phyloP scores from a whole-genome alignment of 2,329 filamentous ascomycete species.

The Xylariaceae sp. region DNA sequence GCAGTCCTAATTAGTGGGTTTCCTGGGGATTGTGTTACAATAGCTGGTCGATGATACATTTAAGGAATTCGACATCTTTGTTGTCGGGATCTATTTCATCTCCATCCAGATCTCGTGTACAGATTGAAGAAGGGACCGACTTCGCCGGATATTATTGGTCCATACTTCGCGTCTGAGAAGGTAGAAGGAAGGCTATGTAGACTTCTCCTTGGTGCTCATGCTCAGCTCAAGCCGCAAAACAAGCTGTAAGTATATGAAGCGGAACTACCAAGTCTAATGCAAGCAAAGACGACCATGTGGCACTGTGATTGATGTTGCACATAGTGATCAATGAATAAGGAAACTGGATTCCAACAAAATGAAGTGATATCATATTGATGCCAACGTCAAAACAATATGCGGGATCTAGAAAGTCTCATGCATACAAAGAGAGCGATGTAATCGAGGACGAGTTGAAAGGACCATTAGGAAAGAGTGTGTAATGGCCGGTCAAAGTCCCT shows the following conservation, averaged over 20 bases:
- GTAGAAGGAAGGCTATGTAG: constrained; percentile 17
- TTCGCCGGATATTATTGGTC: constrained; percentile 41
- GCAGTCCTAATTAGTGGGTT: constrained; percentile 46
- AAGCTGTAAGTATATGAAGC: not conserved
- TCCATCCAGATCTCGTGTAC: constrained; percentile 44
- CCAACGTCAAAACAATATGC: no score
- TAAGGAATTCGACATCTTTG: constrained; percentile 37
- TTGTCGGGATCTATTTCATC: constrained; percentile 47
- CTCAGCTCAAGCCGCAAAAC: not conserved
- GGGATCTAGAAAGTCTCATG: no score
- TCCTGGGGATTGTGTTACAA: constrained; percentile 33
- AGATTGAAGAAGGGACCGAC: constrained; percentile 39
- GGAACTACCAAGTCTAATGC: no score
- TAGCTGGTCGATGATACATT: constrained; percentile 37
- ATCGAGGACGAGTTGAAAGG: no score
- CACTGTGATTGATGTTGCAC: no score
- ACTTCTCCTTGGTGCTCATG: constrained; percentile 21
- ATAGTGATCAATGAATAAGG: no score
- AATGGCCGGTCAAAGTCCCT: no score
- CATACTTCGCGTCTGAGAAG: constrained; percentile 34
- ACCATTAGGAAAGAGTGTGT: no score
- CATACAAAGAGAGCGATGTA: no score
- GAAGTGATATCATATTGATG: no score
- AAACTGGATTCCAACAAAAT: no score
- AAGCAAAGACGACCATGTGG: no score